A percentile compares a stretch with the other conserved stretches of the same genome.
These are phyloP conservation scores for Colletotrichum acutatum DNA, from an alignment of 2,329 filamentous ascomycete genomes.

Conservation along the genomic window DNA sequence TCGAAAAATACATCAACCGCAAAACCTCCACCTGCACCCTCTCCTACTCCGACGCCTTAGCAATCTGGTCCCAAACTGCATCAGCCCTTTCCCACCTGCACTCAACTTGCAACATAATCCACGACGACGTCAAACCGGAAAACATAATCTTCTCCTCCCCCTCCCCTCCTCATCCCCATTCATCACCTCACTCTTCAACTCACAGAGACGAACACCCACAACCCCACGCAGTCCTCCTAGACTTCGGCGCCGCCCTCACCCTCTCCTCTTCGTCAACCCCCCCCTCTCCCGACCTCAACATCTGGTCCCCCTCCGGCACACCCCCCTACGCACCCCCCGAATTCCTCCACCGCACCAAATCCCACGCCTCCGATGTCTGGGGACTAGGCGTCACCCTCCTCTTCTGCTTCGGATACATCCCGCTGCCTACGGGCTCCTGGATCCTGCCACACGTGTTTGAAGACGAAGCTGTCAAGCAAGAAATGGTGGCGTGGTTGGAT, in stretches of 20 bases:
- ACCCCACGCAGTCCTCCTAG: background rate
- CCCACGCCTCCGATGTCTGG: background rate
- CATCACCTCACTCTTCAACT: too few relatives aligned
- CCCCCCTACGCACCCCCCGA: conserved; percentile 1
- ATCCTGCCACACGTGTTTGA: background rate
- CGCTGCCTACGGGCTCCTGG: background rate
- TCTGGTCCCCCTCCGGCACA: background rate
- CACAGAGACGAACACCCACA: background rate
- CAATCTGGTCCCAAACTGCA: background rate
- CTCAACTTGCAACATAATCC: background rate
- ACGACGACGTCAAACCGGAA: conserved; percentile 7
- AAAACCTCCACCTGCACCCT: background rate
- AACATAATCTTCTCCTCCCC: background rate
- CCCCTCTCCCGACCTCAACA: background rate
- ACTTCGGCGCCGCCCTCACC: background rate
- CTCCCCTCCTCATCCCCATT: too few relatives aligned
- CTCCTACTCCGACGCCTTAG: background rate
- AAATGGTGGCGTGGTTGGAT: background rate
- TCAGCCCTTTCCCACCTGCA: background rate
- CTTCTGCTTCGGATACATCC: background rate
- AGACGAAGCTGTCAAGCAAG: background rate
- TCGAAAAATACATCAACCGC: background rate
- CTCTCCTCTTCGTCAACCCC: background rate
- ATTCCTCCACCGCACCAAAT: background rate
- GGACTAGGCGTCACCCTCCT: background rate